phyloP scores from a whole-genome alignment of 108 stramenopile species.

The Cyclostephanos invisitatus region DNA sequence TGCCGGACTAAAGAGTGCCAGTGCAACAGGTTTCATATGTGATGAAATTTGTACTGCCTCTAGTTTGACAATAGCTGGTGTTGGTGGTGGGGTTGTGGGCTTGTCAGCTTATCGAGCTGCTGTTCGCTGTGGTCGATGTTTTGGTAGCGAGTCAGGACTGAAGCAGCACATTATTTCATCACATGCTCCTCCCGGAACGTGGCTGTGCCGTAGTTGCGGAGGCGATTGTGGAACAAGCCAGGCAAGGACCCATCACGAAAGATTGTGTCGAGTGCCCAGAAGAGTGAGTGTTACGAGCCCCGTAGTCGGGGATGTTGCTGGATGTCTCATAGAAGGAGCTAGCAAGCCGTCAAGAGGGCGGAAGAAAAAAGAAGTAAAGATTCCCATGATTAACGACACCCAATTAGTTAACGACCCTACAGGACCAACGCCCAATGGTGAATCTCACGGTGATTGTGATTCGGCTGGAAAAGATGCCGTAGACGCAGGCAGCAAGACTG shows the following conservation, averaged over 20 bases:
- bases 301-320: slow-evolving; percentile 25
- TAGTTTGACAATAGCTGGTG: slow-evolving; percentile 69
- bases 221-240: slow-evolving; percentile 82
- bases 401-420: slow-evolving; percentile 59
- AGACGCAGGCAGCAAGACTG: slow-evolving; percentile 20
- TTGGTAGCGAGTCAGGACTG: slow-evolving; percentile 79
- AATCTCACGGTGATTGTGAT: slow-evolving; percentile 13
- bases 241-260: slow-evolving; percentile 82
- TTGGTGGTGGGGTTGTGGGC: slow-evolving; percentile 69
- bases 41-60: slow-evolving; percentile 84
- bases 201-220: slow-evolving; percentile 84
- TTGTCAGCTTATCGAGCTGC: slow-evolving; percentile 69
- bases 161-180: slow-evolving; percentile 74
- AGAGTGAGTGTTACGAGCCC: neutral
- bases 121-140: slow-evolving; percentile 74
- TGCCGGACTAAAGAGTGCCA: slow-evolving; percentile 53
- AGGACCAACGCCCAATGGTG: slow-evolving; percentile 65
- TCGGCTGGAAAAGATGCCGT: slow-evolving; percentile 20
- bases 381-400: slow-evolving; percentile 31
- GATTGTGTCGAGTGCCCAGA: slow-evolving; percentile 56
- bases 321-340: slow-evolving; percentile 34
- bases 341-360: slow-evolving; percentile 34
- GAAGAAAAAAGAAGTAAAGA: slow-evolving; percentile 50
- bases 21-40: slow-evolving; percentile 67
- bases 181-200: slow-evolving; percentile 87